Conservation (phyloP, 2,329 filamentous ascomycete genomes). For the Aspergillus pseudotamarii region DNA sequence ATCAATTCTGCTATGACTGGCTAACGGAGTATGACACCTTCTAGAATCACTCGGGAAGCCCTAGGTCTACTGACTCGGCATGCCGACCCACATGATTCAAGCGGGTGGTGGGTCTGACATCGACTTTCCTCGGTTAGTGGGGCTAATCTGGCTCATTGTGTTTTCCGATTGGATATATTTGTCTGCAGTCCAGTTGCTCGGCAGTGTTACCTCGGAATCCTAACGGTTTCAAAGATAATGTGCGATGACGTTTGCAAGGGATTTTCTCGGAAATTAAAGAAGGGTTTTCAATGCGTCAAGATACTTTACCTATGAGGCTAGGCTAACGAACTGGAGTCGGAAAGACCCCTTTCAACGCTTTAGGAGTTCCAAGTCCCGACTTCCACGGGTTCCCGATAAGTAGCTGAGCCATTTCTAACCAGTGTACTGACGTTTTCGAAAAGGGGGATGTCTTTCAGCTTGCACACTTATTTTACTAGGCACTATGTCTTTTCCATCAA, state of each 20-base stretch:
- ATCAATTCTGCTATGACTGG: not conserved
- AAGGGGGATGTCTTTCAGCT: too few species aligned
- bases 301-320: not conserved
- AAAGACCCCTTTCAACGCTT: not conserved
- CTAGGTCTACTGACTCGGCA: not conserved
- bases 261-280: not conserved
- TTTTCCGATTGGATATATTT: too few species aligned
- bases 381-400: not conserved
- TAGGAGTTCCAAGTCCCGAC: not conserved
- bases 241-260: not conserved
- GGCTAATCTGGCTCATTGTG: rapidly evolving
- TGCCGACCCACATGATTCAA: not conserved
- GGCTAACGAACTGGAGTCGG: not conserved
- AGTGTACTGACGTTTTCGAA: too few species aligned
- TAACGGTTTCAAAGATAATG: not conserved
- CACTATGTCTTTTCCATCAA: too few species aligned
- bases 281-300: not conserved
- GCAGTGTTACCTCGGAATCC: not conserved
- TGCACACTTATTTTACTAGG: too few species aligned
- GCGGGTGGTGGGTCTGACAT: not conserved
- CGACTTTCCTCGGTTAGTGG: not conserved
- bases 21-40: not conserved
- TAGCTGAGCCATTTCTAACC: not conserved
- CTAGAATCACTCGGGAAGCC: not conserved
- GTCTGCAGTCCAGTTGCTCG: not conserved